Evolutionary conservation across 176 grass and related monocot species (phyloP), one percentile per base, ranked within the genome.

Genomic region (Aegilops sharonensis): DNA sequence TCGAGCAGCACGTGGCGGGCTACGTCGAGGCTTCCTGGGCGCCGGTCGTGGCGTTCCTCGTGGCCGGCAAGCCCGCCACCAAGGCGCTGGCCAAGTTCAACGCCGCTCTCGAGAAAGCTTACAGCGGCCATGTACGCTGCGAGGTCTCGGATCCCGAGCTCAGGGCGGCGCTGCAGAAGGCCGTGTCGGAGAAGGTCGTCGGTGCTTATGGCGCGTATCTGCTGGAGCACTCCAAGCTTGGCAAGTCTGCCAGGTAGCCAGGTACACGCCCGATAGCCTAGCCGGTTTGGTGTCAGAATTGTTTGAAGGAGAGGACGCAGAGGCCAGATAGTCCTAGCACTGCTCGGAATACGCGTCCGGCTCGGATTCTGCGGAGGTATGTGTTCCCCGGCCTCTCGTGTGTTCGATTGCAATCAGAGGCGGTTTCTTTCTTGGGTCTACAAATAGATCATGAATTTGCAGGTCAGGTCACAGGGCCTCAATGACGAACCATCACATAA

Each of bases 11-110:
- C 72, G 5, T 81, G 24, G 50, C 50, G 72, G 77, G 29, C 78
- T 86, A 86, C 39, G 15, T 15, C 63, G 61, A 75, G 48, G 17
- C 83, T 6, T 50, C 29, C 1, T 86, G 88, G 88, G 78, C 70
- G 9, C 83, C 78, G 29, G 83, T 69, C 8, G 48, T 52, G 18
- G 78, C 83, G 8, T 27, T 54, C 83, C 25, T 89, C 25, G 61
- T 45, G 9, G 43, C 48, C 10, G 9, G 47, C 17, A 85, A 68
- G 83, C 62, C 71, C 78, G 47, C 29, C 21, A 11, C 40, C 37
- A 90, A 67, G 47, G 32, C 37, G 23, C 50, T 68, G 36, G 52
- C 15, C 1, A 69, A 30, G 37, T 86, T 90, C 83, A 40, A 36
- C 37, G 64, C 27, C 5, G 72, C 78, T 14, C 85, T 90, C 2